Conservation (phyloP, 352 stramenopile genomes). For the Phytophthora vignae region DNA sequence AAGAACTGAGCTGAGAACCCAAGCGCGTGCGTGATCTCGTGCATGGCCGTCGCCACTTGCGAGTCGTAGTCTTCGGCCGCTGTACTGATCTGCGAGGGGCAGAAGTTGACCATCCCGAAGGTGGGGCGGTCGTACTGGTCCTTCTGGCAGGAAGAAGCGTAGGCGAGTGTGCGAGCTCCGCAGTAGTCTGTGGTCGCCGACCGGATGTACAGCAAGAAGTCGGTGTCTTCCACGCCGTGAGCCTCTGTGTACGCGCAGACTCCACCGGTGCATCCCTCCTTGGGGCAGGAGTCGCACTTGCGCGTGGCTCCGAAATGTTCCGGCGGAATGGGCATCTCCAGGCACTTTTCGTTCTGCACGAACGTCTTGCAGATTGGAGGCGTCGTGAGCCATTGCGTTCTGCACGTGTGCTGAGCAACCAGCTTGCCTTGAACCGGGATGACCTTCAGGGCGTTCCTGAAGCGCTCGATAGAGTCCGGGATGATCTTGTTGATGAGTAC, state of each 20-base stretch:
- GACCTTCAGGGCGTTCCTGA: slow-evolving; percentile 59
- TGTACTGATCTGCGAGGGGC: slow-evolving; percentile 68
- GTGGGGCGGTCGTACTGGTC: slow-evolving; percentile 87
- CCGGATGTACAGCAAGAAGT: slow-evolving; percentile 82
- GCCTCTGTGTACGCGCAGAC: slow-evolving; percentile 45
- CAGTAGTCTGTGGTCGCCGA: slow-evolving; percentile 63
- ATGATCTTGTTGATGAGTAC: slow-evolving; percentile 66
- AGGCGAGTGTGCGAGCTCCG: slow-evolving; percentile 61
- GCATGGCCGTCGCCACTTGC: slow-evolving; percentile 76
- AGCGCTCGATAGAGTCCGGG: slow-evolving; percentile 70
- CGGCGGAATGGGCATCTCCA: slow-evolving; percentile 77
- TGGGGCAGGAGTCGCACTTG: slow-evolving; percentile 55
- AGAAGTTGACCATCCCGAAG: slow-evolving; percentile 90
- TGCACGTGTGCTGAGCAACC: slow-evolving; percentile 66
- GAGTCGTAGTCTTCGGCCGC: slow-evolving; percentile 61
- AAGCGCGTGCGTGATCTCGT: slow-evolving; percentile 86
- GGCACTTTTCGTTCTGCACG: slow-evolving; percentile 58
- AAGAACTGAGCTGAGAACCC: slow-evolving; percentile 85
- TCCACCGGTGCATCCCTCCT: slow-evolving; percentile 48
- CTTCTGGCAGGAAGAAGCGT: slow-evolving; percentile 83
- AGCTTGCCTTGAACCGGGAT: slow-evolving; percentile 73
- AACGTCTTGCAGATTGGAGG: slow-evolving; percentile 67
- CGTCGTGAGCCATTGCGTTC: slow-evolving; percentile 61
- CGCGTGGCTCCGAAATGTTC: slow-evolving; percentile 65
- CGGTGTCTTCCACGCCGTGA: slow-evolving; percentile 52